A percentile compares a stretch with the other conserved stretches of the same genome.
Conservation (phyloP, 179 eudicot species). For the Corrigiola litoralis region DNA sequence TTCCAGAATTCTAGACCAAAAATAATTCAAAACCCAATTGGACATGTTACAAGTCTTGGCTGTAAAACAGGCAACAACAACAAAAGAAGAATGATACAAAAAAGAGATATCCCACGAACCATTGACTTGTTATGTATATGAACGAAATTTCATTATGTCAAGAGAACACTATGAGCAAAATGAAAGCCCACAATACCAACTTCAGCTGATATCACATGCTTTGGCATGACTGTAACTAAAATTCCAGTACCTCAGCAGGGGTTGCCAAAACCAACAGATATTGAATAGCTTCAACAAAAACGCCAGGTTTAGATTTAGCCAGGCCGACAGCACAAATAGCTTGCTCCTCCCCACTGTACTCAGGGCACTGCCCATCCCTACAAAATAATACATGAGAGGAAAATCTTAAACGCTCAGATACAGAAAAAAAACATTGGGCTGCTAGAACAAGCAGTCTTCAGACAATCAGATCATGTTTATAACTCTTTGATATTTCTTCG, state of each 20-base stretch:
- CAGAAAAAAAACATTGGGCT: slow-evolving; percentile 9
- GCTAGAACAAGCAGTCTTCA: not conserved
- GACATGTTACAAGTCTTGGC: no score
- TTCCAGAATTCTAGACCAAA: no score
- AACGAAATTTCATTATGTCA: not conserved
- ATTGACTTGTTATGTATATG: not conserved
- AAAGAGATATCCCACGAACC: not conserved
- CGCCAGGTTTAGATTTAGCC: slow-evolving; percentile 78
- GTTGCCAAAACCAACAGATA: slow-evolving; percentile 86
- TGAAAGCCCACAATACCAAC: not conserved
- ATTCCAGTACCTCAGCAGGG: slow-evolving; percentile 81
- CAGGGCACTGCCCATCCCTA: slow-evolving; percentile 99
- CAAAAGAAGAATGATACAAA: not conserved
- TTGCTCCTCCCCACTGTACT: slow-evolving; percentile 94
- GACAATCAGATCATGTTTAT: not conserved
- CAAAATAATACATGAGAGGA: slow-evolving; percentile 14
- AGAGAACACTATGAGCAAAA: not conserved
- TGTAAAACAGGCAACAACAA: not conserved
- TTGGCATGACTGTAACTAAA: not conserved
- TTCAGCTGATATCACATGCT: not conserved
- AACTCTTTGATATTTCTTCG: not conserved
- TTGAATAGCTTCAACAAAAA: slow-evolving; percentile 92
- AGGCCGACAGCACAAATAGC: slow-evolving; percentile 98
- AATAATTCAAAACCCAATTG: no score
- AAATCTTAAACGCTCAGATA: slow-evolving; percentile 2